Evolutionary conservation across 495 filamentous ascomycete genomes (phyloP).

Genomic region (Podospora conica): DNA sequence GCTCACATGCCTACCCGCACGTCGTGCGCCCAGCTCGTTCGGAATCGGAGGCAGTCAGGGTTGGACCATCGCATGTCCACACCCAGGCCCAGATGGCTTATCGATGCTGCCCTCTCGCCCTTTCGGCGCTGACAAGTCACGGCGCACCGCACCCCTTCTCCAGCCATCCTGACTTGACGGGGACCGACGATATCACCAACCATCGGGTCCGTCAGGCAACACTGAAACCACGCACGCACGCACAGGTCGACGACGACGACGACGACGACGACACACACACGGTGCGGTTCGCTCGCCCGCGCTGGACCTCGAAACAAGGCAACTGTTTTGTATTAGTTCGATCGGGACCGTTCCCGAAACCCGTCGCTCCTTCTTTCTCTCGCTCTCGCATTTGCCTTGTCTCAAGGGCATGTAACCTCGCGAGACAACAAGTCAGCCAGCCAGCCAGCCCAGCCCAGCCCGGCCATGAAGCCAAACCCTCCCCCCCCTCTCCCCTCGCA

Average conservation of each 20-base stretch:
- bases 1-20: constrained; percentile 1
- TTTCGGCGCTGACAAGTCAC: not conserved
- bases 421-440: not conserved
- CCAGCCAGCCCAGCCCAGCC: too few relatives aligned
- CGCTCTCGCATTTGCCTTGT: not conserved
- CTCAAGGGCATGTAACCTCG: not conserved
- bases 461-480: not conserved
- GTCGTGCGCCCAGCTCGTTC: constrained; percentile 1
- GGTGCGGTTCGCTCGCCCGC: not conserved
- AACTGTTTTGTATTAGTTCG: not conserved
- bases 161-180: not conserved
- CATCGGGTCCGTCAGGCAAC: not conserved
- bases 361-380: not conserved
- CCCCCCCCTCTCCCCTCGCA: not conserved
- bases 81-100: not conserved
- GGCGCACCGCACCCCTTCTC: not conserved
- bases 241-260: not conserved
- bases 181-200: not conserved
- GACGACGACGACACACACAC: not conserved
- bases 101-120: not conserved
- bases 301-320: not conserved
- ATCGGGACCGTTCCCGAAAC: not conserved
- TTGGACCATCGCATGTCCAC: not conserved
- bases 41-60: constrained; percentile 4
- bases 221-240: not conserved